Evolutionary conservation across 2,329 filamentous ascomycete species (phyloP).

Genomic region (Hypoxylon sp.): DNA sequence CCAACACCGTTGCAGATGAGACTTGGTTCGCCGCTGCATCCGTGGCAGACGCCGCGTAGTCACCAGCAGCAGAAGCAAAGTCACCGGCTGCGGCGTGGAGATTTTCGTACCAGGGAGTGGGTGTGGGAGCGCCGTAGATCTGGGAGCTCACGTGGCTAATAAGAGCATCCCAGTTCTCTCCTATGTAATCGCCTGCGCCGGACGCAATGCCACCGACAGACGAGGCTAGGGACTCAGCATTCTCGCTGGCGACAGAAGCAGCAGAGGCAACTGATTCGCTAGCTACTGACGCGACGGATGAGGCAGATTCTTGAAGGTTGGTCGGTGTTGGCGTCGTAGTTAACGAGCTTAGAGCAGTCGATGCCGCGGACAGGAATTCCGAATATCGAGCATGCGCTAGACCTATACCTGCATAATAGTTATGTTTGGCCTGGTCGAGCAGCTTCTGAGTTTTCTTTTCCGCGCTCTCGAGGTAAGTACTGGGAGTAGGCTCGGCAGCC

Average conservation of each 20-base stretch:
- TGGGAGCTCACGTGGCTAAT: conserved; percentile 77
- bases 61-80: conserved; percentile 48
- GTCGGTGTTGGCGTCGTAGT: conserved; percentile 74
- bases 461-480: conserved; percentile 58
- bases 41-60: conserved; percentile 55
- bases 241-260: conserved; percentile 61
- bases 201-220: not conserved
- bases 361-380: conserved; percentile 80
- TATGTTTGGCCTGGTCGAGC: conserved; percentile 72
- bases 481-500: conserved; percentile 72
- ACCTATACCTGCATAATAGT: conserved; percentile 85
- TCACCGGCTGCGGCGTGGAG: conserved; percentile 63
- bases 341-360: conserved; percentile 74
- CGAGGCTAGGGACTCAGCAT: not conserved
- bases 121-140: conserved; percentile 77
- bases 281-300: conserved; percentile 63
- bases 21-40: conserved; percentile 51
- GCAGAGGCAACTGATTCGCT: conserved; percentile 62
- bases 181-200: conserved; percentile 54
- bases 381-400: conserved; percentile 84
- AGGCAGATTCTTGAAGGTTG: conserved; percentile 65
- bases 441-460: conserved; percentile 67
- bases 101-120: conserved; percentile 70
- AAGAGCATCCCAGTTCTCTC: conserved; percentile 72
- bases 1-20: conserved; percentile 53